Evolutionary conservation across 768 basidiomycete genomes (phyloP), one percentile per base, ranked within the genome.

Genomic region (Leccinum aurantiacum): DNA sequence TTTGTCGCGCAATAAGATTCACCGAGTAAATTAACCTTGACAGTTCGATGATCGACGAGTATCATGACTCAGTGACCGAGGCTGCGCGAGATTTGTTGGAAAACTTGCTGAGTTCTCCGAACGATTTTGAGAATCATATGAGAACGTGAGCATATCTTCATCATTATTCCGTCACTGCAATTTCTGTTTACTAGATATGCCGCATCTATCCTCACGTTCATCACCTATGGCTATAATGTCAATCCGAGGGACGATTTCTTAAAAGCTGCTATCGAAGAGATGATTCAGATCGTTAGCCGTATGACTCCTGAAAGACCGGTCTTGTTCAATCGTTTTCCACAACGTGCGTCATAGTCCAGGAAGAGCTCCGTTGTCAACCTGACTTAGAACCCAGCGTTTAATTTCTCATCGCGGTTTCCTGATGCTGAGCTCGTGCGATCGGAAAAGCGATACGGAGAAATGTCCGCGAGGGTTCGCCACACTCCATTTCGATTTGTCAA

Each of bases 401-500:
- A 62, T 9, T 49, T 72, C 22, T 62, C 71, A 2, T 51, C 69
- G 8, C 69, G 64, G 65, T 60, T 67, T 22, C 62, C 63, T 0
- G 64, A 69, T 13, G 54, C 59, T 3, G 60, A 51, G 6, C 55
- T 68, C 19, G 46, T 61, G 22, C 60, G 48, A 15, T 41, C 62
- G 41, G 62, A 58, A n/a, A 15, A 37, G 9, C 55, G 58, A 48
- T 61, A 60, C 48, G 59, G 52, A 37, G 57, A 61, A 48, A 6
- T 61, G 14, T 66, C 61, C 6, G 48, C 62, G 25, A 48, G 57
- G 19, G 51, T 70, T 14, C 60, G 63, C 46, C 59, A 64, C 2
- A 56, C 10, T 2, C 71, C 73, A 2, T 65, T 70, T n/a, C 60
- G 64, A 24, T 70, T 66, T 41, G 67, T 71, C 54, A 64, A 67